Evolutionary conservation across 2,329 filamentous ascomycete species (phyloP).

Genomic region (Arthrocladium fulminans): DNA sequence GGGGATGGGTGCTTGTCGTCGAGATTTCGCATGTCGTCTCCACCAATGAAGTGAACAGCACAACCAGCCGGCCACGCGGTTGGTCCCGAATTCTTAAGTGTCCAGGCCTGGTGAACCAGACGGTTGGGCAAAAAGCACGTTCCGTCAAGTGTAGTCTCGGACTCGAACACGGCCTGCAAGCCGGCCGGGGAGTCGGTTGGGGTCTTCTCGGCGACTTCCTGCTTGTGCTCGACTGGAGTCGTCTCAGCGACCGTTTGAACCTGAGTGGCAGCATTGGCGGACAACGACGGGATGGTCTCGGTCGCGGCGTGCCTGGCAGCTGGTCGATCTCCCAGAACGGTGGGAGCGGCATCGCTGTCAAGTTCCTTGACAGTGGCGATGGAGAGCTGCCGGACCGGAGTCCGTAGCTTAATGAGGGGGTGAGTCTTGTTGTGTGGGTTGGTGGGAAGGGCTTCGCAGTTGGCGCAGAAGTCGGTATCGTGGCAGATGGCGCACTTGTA

Average conservation of each 20-base stretch:
- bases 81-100: conserved; percentile 73
- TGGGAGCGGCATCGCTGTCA: conserved; percentile 54
- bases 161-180: conserved; percentile 61
- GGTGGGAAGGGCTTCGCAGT: conserved; percentile 77
- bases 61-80: conserved; percentile 78
- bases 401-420: conserved; percentile 94
- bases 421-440: conserved; percentile 92
- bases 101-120: conserved; percentile 85
- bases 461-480: conserved; percentile 89
- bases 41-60: conserved; percentile 82
- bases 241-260: conserved; percentile 68
- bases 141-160: conserved; percentile 71
- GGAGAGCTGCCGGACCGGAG: conserved; percentile 75
- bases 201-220: conserved; percentile 18
- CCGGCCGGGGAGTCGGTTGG: conserved; percentile 29
- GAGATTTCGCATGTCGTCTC: conserved; percentile 92
- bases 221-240: conserved; percentile 47
- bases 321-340: conserved; percentile 61
- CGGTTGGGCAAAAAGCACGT: conserved; percentile 60
- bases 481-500: conserved; percentile 98
- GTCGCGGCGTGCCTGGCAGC: conserved; percentile 42
- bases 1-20: conserved; percentile 72
- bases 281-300: conserved; percentile 41
- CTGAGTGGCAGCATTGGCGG: conserved; percentile 47
- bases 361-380: conserved; percentile 79